A percentile compares a stretch with the other conserved stretches of the same genome.
phyloP scores from a whole-genome alignment of 2,329 filamentous ascomycete species.

The Raffaelea ambrosiae region DNA sequence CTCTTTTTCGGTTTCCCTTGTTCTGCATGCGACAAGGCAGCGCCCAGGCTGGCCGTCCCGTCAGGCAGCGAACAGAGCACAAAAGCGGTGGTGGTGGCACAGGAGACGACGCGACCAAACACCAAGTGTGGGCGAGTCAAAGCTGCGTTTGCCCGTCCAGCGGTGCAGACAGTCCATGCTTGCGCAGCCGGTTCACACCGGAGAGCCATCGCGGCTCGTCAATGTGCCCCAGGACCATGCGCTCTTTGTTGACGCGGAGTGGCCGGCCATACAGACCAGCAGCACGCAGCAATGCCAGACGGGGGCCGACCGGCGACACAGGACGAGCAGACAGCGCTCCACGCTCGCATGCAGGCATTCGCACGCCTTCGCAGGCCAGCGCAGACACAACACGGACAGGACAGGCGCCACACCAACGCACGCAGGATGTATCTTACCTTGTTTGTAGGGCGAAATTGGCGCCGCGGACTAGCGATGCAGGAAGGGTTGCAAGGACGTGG shows the following conservation, averaged over 20 bases:
- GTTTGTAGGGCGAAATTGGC: conserved; percentile 1
- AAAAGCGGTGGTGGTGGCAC: conserved; percentile 1
- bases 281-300: no score
- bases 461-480: conserved; percentile 11
- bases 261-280: no score
- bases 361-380: neutral
- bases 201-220: no score
- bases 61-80: neutral
- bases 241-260: conserved; percentile 4
- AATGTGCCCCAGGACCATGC: neutral
- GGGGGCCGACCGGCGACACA: no score
- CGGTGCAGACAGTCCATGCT: no score
- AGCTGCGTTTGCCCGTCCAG: no score
- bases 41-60: no score
- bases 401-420: neutral
- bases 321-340: no score
- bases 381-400: neutral
- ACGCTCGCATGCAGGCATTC: no score
- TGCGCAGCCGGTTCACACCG: no score
- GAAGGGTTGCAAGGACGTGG: conserved; percentile 13
- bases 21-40: no score
- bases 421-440: neutral
- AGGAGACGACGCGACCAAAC: conserved; percentile 1
- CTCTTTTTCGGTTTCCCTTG: neutral
- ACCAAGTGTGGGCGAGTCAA: neutral